A percentile compares a stretch with the other conserved stretches of the same genome.
Conservation (phyloP, 768 basidiomycete species). For the Tylopilus intermedius region DNA sequence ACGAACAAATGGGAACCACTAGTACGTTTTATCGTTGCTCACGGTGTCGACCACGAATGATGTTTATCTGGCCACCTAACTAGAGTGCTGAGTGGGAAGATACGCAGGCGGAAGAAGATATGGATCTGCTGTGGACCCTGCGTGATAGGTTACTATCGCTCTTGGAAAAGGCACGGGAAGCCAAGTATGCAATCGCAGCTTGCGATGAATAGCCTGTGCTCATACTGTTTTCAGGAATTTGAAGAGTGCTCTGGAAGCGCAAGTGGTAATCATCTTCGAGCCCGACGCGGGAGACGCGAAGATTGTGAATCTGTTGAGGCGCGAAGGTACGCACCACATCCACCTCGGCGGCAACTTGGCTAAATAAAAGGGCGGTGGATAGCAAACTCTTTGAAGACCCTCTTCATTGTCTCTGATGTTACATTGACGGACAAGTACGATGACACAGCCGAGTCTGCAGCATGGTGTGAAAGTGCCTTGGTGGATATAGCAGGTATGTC, state of each 20-base stretch:
- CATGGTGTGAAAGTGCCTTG: constrained; percentile 48
- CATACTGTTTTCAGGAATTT: constrained; percentile 47
- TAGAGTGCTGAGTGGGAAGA: constrained; percentile 65
- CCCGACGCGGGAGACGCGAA: constrained; percentile 24
- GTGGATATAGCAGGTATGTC: constrained; percentile 44
- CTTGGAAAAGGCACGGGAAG: constrained; percentile 69
- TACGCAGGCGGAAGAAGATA: constrained; percentile 49
- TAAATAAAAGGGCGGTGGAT: not conserved
- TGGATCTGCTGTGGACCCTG: constrained; percentile 57
- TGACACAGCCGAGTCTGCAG: constrained; percentile 34
- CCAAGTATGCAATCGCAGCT: constrained; percentile 50
- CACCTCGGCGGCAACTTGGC: no score
- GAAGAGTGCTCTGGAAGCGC: constrained; percentile 72
- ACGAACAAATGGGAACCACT: constrained; percentile 60
- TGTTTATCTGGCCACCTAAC: not conserved
- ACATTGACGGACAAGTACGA: constrained; percentile 45
- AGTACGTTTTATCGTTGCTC: constrained; percentile 38
- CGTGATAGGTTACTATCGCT: constrained; percentile 58
- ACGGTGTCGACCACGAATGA: not conserved
- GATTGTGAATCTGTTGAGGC: constrained; percentile 40
- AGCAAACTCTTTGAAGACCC: constrained; percentile 62
- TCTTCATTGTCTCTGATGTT: constrained; percentile 81
- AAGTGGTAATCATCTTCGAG: constrained; percentile 59
- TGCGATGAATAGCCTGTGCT: not conserved
- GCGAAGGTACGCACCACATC: constrained; percentile 30